Evolutionary conservation across 306 rosid genomes (phyloP), one percentile per base, ranked within the genome.

Genomic region (Prinsepia uniflora): DNA sequence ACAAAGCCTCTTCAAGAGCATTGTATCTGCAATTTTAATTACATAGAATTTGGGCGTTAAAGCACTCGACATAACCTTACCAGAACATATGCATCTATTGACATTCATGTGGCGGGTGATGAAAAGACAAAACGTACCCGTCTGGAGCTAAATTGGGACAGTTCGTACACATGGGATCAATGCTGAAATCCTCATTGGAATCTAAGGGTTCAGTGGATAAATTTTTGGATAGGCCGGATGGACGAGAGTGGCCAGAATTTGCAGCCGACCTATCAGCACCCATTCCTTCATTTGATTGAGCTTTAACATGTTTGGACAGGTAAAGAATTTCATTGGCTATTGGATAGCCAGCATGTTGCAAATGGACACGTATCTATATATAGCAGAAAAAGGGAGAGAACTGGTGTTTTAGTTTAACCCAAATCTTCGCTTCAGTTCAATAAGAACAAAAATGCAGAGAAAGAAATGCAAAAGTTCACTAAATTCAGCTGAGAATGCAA

Each of bases 161-260:
- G 79, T 92, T 92, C 62, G 96, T 87, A 81, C 96, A 92, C 88
- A 90, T 85, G 65, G 96, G 88, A 71, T 92, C 98, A 14, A 84
- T 81, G 70, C 85, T 67, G 78, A 90, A 86, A 53, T 82, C 91
- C 34, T 74, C 84, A 24, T 36, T 50, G 36, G 81, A 76, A 61
- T 74, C 96, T 74, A 81, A 82, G 54, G 72, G 55, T 57, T 58
- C 81, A 48, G 73, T 19, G 24, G 67, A 69, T 74, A 72, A 62
- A 67, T 76, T 79, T 74, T 81, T 85, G 19, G 43, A 48, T 58
- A 78, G 62, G 54, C 18, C 79, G 69, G 86, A 67, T 70, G 50
- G 34, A 18, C 30, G 70, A 65, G 87, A 84, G 77, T 48, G 72
- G 52, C 72, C 64, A 72, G 86, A 75, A 61, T 63, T 65, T 30